Percentiles rank a stretch among this genome's conserved stretches.
These are phyloP conservation scores for Amniculicola lignicola DNA, from an alignment of 495 filamentous ascomycete genomes.

Conservation along the genomic window DNA sequence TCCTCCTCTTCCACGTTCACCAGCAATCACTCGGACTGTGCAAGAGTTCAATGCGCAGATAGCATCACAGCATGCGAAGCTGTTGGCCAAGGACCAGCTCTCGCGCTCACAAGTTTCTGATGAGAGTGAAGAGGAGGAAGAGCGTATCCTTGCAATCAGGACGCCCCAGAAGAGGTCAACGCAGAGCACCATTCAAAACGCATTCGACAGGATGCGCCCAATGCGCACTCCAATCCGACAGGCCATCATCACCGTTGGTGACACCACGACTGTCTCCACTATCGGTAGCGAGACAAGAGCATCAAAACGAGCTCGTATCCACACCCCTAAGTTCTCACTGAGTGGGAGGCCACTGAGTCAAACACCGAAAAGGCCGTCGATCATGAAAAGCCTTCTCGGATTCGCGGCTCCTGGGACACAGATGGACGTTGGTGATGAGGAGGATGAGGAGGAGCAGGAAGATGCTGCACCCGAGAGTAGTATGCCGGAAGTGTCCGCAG, in stretches of 20 bases:
- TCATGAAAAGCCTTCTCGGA: constrained; percentile 64
- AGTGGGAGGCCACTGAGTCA: constrained; percentile 23
- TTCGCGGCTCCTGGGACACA: constrained; percentile 72
- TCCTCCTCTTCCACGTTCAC: neutral
- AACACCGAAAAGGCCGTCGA: constrained; percentile 45
- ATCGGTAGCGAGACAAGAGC: constrained; percentile 50
- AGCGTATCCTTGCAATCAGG: constrained; percentile 24
- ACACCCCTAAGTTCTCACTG: constrained; percentile 32
- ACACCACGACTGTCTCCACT: constrained; percentile 65
- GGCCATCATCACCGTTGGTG: constrained; percentile 87
- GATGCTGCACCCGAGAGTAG: constrained; percentile 8
- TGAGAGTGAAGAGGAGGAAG: constrained; percentile 3
- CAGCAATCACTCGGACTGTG: constrained; percentile 26
- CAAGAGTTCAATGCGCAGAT: constrained; percentile 45
- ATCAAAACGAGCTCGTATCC: constrained; percentile 42
- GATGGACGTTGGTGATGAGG: constrained; percentile 31
- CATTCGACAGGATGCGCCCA: constrained; percentile 65
- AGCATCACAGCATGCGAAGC: constrained; percentile 30
- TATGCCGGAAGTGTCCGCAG: constrained; percentile 2
- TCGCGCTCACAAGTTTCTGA: neutral
- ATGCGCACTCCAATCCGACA: constrained; percentile 64
- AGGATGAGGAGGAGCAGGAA: constrained; percentile 17
- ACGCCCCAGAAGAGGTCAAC: constrained; percentile 31
- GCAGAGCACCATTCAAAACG: constrained; percentile 57
- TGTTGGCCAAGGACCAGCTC: constrained; percentile 1